phyloP scores from a whole-genome alignment of 805 yeast species.

The Suhomyces prunicola region DNA sequence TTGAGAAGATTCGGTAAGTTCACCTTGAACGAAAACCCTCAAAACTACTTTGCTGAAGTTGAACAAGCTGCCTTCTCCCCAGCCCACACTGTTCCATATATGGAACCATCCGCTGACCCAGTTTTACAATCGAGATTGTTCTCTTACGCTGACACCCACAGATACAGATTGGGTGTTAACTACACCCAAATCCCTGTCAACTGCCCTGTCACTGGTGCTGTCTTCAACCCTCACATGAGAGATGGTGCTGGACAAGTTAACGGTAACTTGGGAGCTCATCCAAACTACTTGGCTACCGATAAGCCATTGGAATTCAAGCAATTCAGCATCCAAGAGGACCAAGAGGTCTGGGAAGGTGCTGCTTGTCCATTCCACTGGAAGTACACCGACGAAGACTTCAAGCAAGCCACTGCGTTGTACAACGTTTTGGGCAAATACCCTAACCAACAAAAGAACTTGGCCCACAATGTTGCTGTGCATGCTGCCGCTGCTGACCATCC shows the following conservation, averaged over 20 bases:
- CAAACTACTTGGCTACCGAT: constrained; percentile 67
- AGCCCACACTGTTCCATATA: constrained; percentile 67
- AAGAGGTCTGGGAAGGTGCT: constrained; percentile 79
- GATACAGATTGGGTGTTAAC: constrained; percentile 71
- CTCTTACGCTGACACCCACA: constrained; percentile 74
- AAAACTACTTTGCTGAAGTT: constrained; percentile 44
- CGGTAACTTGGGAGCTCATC: constrained; percentile 70
- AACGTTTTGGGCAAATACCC: constrained; percentile 71
- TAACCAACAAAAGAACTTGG: constrained; percentile 80
- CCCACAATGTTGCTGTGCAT: constrained; percentile 81
- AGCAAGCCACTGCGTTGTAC: constrained; percentile 76
- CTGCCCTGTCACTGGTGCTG: constrained; percentile 59
- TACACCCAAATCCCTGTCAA: constrained; percentile 67
- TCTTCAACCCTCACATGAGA: constrained; percentile 65
- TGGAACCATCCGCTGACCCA: constrained; percentile 76
- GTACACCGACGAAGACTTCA: constrained; percentile 67
- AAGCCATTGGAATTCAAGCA: constrained; percentile 47
- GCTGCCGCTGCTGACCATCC: constrained; percentile 63
- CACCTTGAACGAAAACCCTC: constrained; percentile 52
- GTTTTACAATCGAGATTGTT: constrained; percentile 74
- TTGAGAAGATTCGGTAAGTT: constrained; percentile 54
- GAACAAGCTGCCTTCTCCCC: constrained; percentile 68
- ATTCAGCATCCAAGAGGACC: constrained; percentile 55
- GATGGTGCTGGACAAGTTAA: constrained; percentile 71
- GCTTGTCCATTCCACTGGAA: constrained; percentile 88